Conservation (phyloP, 2,329 filamentous ascomycete species). For the Orbilia javanica region DNA sequence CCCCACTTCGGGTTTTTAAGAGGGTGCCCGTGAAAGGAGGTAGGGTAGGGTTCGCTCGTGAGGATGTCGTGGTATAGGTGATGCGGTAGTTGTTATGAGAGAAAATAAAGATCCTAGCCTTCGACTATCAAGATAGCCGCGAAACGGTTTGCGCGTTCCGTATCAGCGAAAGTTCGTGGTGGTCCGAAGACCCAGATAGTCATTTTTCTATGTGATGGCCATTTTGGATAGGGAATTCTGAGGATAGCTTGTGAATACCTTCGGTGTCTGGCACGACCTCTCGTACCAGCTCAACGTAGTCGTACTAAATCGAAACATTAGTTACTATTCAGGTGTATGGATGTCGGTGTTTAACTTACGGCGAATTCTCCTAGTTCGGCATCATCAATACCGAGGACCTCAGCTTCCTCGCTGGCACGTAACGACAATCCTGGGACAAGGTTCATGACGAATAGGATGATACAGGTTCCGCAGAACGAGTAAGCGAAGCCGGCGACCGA, state of each 20-base stretch:
- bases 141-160: conserved; percentile 57
- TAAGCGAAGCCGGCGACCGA: conserved; percentile 81
- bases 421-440: conserved; percentile 81
- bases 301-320: conserved; percentile 70
- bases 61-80: conserved; percentile 3
- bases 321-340: conserved; percentile 30
- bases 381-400: conserved; percentile 87
- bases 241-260: conserved; percentile 61
- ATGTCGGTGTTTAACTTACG: conserved; percentile 65
- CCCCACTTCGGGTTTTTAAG: conserved; percentile 8
- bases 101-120: conserved; percentile 27
- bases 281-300: conserved; percentile 86
- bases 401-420: conserved; percentile 80
- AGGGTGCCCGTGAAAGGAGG: not conserved
- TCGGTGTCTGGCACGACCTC: conserved; percentile 70
- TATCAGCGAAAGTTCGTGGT: conserved; percentile 58
- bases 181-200: conserved; percentile 59
- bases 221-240: conserved; percentile 53
- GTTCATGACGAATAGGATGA: conserved; percentile 85
- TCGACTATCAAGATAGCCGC: conserved; percentile 57
- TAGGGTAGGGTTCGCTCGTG: conserved; percentile 3
- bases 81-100: not conserved
- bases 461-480: conserved; percentile 80
- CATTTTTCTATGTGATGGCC: conserved; percentile 58
- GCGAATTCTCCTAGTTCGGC: conserved; percentile 93